Evolutionary conservation across 371 early-diverging fungal genomes (phyloP).

Genomic region (Mucor indicus): DNA sequence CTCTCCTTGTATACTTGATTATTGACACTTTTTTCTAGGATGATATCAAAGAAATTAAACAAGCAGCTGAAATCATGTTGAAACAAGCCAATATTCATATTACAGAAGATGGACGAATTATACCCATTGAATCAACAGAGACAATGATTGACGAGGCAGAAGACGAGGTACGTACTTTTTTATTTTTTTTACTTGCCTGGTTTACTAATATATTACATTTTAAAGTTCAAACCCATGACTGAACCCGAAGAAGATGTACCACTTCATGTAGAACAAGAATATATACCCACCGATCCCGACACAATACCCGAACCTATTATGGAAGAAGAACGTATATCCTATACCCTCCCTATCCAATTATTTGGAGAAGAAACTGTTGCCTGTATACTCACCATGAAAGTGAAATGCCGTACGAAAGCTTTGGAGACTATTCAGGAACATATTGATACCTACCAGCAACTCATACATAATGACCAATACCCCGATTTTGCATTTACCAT

Average conservation of each 20-base stretch:
- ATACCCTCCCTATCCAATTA: slow-evolving; percentile 43
- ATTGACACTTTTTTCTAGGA: slow-evolving; percentile 9
- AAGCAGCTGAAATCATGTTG: slow-evolving; percentile 17
- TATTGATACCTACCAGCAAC: slow-evolving; percentile 22
- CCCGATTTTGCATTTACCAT: too few species aligned
- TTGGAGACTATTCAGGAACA: slow-evolving; percentile 33
- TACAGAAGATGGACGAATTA: slow-evolving; percentile 19
- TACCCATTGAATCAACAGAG: slow-evolving; percentile 5
- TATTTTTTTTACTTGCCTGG: too few species aligned
- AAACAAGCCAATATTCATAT: slow-evolving; percentile 20
- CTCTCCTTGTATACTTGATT: too few species aligned
- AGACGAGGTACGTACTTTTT: too few species aligned
- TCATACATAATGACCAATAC: slow-evolving; percentile 14
- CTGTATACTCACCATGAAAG: slow-evolving; percentile 52
- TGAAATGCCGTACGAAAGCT: slow-evolving; percentile 50
- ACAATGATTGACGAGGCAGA: not conserved
- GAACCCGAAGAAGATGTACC: too few species aligned
- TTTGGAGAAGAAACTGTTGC: slow-evolving; percentile 50
- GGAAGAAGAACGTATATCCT: slow-evolving; percentile 49
- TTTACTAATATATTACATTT: too few species aligned
- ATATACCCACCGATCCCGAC: slow-evolving; percentile 22
- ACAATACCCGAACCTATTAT: slow-evolving; percentile 50
- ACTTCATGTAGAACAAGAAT: not conserved
- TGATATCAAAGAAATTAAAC: slow-evolving; percentile 24
- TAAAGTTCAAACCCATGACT: too few species aligned